Conservation (phyloP, 306 rosid genomes). For the Rosa chinensis region DNA sequence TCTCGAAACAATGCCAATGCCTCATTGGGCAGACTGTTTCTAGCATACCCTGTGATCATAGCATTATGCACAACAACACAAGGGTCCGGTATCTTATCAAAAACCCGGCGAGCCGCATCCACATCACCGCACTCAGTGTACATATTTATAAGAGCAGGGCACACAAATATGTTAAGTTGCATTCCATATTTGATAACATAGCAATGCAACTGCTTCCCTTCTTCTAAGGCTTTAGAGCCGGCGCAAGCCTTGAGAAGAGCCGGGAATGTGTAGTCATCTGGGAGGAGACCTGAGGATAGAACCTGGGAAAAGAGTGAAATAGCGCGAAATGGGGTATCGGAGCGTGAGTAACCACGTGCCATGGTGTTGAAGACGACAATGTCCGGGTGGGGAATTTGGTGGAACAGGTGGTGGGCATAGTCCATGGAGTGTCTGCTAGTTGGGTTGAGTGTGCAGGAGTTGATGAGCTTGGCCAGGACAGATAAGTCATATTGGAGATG, state of each 20-base stretch:
- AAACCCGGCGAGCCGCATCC: conserved; percentile 58
- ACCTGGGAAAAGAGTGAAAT: conserved; percentile 44
- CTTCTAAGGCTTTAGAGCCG: conserved; percentile 53
- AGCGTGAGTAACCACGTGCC: conserved; percentile 74
- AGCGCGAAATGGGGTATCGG: conserved; percentile 50
- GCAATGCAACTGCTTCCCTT: conserved; percentile 78
- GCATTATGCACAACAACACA: conserved; percentile 73
- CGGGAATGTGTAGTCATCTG: conserved; percentile 78
- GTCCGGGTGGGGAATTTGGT: conserved; percentile 62
- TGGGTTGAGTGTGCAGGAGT: conserved; percentile 49
- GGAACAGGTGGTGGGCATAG: conserved; percentile 58
- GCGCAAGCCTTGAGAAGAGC: conserved; percentile 81
- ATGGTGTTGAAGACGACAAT: conserved; percentile 60
- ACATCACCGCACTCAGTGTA: conserved; percentile 56
- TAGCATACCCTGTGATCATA: conserved; percentile 59
- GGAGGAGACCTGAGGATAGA: conserved; percentile 41
- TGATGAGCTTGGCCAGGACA: conserved; percentile 57
- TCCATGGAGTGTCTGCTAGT: conserved; percentile 50
- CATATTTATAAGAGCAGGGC: conserved; percentile 73
- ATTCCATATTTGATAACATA: conserved; percentile 57
- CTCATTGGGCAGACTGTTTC: conserved; percentile 65
- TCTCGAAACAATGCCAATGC: conserved; percentile 79
- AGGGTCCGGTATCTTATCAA: conserved; percentile 62
- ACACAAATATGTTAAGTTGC: conserved; percentile 42
- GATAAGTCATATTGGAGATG: conserved; percentile 46